Conservation (phyloP, 495 filamentous ascomycete species). For the Penicillium coprophilum region DNA sequence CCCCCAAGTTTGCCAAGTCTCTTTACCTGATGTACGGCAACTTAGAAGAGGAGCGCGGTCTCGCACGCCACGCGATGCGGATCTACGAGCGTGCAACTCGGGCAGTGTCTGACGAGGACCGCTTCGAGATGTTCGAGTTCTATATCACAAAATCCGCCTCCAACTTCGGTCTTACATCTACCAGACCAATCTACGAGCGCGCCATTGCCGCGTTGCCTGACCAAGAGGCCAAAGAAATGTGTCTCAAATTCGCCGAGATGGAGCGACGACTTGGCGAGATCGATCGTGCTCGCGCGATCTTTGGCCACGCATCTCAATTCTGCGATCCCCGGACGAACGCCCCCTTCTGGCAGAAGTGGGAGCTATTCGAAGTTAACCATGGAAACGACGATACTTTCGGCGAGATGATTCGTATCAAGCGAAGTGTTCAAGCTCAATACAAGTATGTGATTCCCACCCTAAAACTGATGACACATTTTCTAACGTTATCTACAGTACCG, state of each 20-base stretch:
- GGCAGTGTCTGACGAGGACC: conserved; percentile 91
- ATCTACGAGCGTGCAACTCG: conserved; percentile 98
- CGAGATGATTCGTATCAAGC: conserved; percentile 97
- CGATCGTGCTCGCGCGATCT: conserved; percentile 91
- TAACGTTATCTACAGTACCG: conserved; percentile 58
- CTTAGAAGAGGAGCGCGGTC: conserved; percentile 91
- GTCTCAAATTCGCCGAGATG: conserved; percentile 99
- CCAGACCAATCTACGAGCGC: conserved; percentile 94
- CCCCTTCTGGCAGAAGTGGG: conserved; percentile 95
- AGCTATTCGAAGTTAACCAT: conserved; percentile 92
- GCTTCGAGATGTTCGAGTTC: conserved; percentile 98
- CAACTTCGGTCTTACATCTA: conserved; percentile 95
- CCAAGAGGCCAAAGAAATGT: conserved; percentile 94
- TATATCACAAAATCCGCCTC: conserved; percentile 99
- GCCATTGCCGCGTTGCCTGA: conserved; percentile 91
- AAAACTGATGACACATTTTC: conserved; percentile 9
- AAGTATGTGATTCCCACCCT: conserved; percentile 56
- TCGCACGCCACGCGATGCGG: conserved; percentile 97
- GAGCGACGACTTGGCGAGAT: conserved; percentile 95
- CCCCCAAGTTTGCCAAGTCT: conserved; percentile 92
- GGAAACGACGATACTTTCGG: conserved; percentile 99
- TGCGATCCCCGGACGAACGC: conserved; percentile 90
- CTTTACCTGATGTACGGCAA: conserved; percentile 99
- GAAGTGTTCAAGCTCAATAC: conserved; percentile 95
- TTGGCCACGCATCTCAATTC: conserved; percentile 95